Conservation (phyloP, 2,329 filamentous ascomycete species). For the Penicillium sp. region DNA sequence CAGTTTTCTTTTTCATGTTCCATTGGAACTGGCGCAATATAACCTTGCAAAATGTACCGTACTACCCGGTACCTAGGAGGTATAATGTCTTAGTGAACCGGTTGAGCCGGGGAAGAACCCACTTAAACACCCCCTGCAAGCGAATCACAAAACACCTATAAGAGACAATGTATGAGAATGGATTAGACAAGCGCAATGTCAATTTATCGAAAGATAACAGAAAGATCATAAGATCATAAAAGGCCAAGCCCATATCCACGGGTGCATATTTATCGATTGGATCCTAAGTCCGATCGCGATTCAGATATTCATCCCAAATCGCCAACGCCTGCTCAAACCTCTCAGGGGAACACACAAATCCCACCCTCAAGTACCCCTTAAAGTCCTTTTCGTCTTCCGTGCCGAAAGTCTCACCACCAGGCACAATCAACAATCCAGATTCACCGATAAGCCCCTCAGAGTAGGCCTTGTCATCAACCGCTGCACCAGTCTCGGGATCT, state of each 20-base stretch:
- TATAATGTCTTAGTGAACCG: not conserved
- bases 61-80: not conserved
- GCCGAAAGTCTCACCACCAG: constrained; percentile 8
- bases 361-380: constrained; percentile 9
- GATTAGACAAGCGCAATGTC: not conserved
- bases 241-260: not conserved
- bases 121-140: not conserved
- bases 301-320: constrained; percentile 5
- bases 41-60: not conserved
- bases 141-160: not conserved
- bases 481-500: not conserved
- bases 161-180: not conserved
- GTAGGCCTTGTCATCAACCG: constrained; percentile 5
- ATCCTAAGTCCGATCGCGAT: not conserved
- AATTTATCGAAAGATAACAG: not conserved
- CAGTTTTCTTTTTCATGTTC: not conserved
- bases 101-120: not conserved
- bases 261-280: not conserved
- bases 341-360: constrained; percentile 4
- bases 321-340: constrained; percentile 5
- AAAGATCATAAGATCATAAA: not conserved
- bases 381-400: constrained; percentile 5
- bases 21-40: not conserved
- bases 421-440: constrained; percentile 9
- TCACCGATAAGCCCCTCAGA: constrained; percentile 3